phyloP scores from a whole-genome alignment of 805 yeast species.

The Ogataea paradorogensis region DNA sequence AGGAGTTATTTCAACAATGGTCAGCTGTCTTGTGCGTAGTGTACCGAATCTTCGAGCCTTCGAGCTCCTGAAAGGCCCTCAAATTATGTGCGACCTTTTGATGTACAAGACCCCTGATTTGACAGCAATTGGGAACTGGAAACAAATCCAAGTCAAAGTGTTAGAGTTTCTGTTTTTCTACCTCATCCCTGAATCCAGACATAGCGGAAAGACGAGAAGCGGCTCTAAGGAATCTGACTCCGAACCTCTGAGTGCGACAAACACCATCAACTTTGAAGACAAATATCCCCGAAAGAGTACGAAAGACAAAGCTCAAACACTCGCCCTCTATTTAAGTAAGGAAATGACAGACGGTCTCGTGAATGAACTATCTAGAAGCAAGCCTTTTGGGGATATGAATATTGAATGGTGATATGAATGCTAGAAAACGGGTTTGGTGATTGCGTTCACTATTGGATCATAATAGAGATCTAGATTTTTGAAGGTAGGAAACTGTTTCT shows the following conservation, averaged over 20 bases:
- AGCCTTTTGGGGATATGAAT: conserved; percentile 48
- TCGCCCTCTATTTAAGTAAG: conserved; percentile 42
- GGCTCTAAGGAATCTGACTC: background rate
- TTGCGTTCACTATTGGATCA: background rate
- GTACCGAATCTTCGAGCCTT: conserved; percentile 56
- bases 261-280: background rate
- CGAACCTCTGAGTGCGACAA: background rate
- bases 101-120: conserved; percentile 20
- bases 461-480: background rate
- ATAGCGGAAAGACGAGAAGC: background rate
- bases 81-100: conserved; percentile 46
- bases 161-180: conserved; percentile 71
- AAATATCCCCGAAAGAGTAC: conserved; percentile 34
- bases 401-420: conserved; percentile 41
- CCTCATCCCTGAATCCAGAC: conserved; percentile 54
- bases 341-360: conserved; percentile 49
- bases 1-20: conserved; percentile 50
- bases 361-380: conserved; percentile 41
- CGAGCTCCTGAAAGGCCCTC: conserved; percentile 56
- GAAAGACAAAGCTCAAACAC: conserved; percentile 41
- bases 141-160: conserved; percentile 57
- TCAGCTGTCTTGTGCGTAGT: conserved; percentile 55
- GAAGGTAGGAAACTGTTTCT: background rate
- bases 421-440: background rate
- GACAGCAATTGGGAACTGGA: conserved; percentile 30